phyloP scores from a whole-genome alignment of 116 monocot genomes.

The Trichopus zeylanicus region DNA sequence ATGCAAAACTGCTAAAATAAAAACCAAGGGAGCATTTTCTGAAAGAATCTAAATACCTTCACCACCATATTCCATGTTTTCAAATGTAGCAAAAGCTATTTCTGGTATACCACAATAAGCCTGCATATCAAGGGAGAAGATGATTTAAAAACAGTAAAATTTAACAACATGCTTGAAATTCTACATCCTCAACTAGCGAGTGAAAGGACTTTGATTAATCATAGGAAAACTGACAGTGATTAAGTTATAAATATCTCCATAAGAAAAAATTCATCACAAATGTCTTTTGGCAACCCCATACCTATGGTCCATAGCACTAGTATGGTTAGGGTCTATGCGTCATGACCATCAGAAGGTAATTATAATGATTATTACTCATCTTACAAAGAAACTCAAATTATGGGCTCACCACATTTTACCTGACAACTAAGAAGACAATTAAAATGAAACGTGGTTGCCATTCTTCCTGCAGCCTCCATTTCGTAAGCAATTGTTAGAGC shows the following conservation, averaged over 20 bases:
- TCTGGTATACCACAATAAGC: constrained; percentile 98
- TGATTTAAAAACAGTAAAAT: neutral
- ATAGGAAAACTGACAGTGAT: too few relatives aligned
- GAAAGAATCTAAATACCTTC: constrained; percentile 46
- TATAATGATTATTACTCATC: too few relatives aligned
- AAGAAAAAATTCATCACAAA: too few relatives aligned
- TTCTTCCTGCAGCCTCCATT: constrained; percentile 97
- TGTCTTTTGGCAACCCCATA: too few relatives aligned
- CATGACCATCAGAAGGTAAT: too few relatives aligned
- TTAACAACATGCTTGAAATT: neutral
- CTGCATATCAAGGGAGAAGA: constrained; percentile 22
- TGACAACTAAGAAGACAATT: constrained; percentile 96
- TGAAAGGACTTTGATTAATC: neutral
- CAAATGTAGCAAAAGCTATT: constrained; percentile 92
- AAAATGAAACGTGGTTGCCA: constrained; percentile 99
- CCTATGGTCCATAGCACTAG: too few relatives aligned
- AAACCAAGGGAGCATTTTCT: neutral
- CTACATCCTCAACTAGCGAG: too few relatives aligned
- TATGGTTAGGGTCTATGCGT: too few relatives aligned
- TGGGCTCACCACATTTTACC: constrained; percentile 20
- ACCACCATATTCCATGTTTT: constrained; percentile 99
- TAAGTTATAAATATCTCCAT: too few relatives aligned
- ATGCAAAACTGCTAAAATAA: too few relatives aligned
- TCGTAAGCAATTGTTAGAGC: constrained; percentile 97
- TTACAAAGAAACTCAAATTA: too few relatives aligned